Conservation (phyloP, 1,284 basidiomycete genomes). For the Ceratobasidium sp. region DNA sequence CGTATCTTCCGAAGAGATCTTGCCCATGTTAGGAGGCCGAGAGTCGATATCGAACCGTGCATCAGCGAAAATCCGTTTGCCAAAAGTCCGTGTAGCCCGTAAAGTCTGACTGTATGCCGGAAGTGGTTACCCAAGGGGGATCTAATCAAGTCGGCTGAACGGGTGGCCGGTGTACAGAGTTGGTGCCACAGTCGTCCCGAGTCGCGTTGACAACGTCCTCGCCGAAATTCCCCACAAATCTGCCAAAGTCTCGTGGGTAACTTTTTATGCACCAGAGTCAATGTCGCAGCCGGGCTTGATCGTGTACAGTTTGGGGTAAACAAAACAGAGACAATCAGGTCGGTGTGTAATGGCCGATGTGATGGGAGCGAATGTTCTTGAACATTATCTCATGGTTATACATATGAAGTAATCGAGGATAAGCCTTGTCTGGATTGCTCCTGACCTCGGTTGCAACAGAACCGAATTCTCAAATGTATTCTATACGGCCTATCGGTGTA, state of each 20-base stretch:
- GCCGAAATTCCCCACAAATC: conserved; percentile 13
- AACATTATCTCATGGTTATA: conserved; percentile 19
- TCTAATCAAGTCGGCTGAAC: conserved; percentile 8
- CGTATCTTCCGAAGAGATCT: neutral
- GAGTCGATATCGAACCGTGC: neutral
- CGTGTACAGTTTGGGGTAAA: neutral
- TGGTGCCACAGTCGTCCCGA: conserved; percentile 5
- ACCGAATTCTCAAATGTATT: neutral
- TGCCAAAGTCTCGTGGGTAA: conserved; percentile 17
- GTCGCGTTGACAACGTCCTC: conserved; percentile 7
- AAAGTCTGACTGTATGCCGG: neutral
- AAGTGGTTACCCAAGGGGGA: neutral
- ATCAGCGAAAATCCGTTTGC: neutral
- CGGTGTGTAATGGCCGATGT: no score
- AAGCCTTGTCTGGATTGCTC: neutral
- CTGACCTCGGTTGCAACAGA: neutral
- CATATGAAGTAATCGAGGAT: neutral
- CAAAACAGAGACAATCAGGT: neutral
- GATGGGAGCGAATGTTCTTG: neutral
- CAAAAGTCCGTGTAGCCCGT: neutral
- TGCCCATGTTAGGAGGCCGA: neutral
- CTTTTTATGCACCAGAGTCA: conserved; percentile 7
- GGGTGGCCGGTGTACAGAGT: conserved; percentile 9
- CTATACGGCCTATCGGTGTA: neutral
- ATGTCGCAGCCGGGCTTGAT: neutral